Base-by-base conservation (phyloP, 1,139 yeast species). In the Geotrichum reessii region DNA sequence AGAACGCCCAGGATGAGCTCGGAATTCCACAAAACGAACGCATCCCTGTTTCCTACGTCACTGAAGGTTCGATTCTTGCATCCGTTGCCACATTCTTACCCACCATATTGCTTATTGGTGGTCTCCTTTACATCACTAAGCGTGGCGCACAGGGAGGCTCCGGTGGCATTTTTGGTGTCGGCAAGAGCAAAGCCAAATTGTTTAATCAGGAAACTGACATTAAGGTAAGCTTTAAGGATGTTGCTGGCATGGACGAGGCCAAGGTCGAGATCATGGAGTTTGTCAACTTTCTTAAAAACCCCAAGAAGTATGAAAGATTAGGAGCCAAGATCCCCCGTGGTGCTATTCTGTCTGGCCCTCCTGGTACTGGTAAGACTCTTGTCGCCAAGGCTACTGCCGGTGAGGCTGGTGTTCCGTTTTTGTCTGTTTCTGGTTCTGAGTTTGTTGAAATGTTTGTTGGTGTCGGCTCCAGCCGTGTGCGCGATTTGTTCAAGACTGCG, bases 361-460 rank as follows among this genome's bases (percentile, higher is more conserved):
- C 99, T 53, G 99, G 99, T 78, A 93, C 99, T 5, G 99, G 99
- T 83, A 93, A 93, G 74, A 93, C 99, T 0, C 77, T 93, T 63
- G 78, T 93, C 60, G 99, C 99, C 11, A 92, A 89, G 73, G 99
- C 99, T 9, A 93, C 99, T 40, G 99, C 99, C 0, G 99, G 99
- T 63, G 99, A 93, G 73, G 98, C 99, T 0, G 96, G 93, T 54
- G 99, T 93, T 52, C 98, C 99, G 33, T 93, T 93, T 70, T 83
- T 84, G 66, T 87, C 96, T 12, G 98, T 93, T 11, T 89, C 97
- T 1, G 99, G 98, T 66, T 92, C 98, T 12, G 98, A 93, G 71
- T 93, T 93, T 67, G 97, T 93, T n/a, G 99, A 93, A 74, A 92
- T 93, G 98, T 92, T 91, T 77, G 97, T 91, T 37, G 98, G 99